phyloP scores from a whole-genome alignment of 1,284 basidiomycete genomes.

The Ceratobasidium sp. region DNA sequence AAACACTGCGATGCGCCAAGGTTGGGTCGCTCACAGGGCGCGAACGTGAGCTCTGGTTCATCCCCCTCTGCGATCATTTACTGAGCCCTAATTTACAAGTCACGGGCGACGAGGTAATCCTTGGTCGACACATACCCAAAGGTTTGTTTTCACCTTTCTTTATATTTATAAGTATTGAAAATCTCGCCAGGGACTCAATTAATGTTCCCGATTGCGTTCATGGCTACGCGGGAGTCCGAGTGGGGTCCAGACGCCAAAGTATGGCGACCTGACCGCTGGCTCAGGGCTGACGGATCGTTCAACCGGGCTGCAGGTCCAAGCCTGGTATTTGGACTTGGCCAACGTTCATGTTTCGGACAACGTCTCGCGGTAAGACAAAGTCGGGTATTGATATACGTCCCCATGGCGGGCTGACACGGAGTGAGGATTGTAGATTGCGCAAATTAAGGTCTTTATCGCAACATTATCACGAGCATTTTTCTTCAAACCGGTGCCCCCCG shows the following conservation, averaged over 20 bases:
- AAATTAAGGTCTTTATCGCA: constrained; percentile 48
- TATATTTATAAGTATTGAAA: not conserved
- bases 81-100: not conserved
- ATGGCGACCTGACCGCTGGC: constrained; percentile 48
- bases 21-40: not conserved
- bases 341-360: constrained; percentile 50
- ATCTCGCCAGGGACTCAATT: not conserved
- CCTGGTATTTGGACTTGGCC: constrained; percentile 49
- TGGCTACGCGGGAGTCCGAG: not conserved
- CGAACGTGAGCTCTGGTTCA: constrained; percentile 1
- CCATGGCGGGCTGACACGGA: not conserved
- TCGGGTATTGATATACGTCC: not conserved
- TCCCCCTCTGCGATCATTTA: not conserved
- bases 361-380: constrained; percentile 48
- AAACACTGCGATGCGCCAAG: constrained; percentile 21
- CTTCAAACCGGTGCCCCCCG: constrained; percentile 47
- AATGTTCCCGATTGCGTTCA: constrained; percentile 7
- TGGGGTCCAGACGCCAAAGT: constrained; percentile 12
- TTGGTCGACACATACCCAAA: constrained; percentile 11
- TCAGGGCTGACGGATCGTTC: constrained; percentile 48
- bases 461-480: constrained; percentile 49
- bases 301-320: constrained; percentile 48
- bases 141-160: not conserved
- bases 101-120: constrained; percentile 5
- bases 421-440: constrained; percentile 46